phyloP scores from a whole-genome alignment of 805 yeast species.

The Wickerhamiella shivajii region DNA sequence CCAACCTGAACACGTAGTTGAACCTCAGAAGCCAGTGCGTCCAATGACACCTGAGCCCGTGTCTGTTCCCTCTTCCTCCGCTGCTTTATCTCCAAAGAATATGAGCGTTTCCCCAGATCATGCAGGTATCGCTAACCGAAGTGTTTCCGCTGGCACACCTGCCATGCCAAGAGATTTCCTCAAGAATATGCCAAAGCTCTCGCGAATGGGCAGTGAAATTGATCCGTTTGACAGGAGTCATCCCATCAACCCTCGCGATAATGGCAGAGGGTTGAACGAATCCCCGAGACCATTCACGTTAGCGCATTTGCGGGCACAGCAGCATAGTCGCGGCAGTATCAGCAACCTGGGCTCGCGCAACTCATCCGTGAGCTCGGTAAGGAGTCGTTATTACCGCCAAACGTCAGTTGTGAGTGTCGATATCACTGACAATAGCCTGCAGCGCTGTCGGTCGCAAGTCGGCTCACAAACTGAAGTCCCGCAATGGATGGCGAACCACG shows the following conservation, averaged over 20 bases:
- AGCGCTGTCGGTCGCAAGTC: constrained; percentile 7
- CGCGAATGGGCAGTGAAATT: neutral
- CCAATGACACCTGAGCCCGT: no score
- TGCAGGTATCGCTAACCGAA: no score
- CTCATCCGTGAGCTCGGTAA: constrained; percentile 9
- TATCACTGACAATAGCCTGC: constrained; percentile 12
- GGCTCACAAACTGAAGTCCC: constrained; percentile 2
- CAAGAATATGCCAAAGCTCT: constrained; percentile 1
- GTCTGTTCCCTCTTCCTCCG: no score
- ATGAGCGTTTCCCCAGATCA: no score
- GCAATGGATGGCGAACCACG: neutral
- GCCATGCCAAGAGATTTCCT: no score
- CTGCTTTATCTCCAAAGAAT: no score
- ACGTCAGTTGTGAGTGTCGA: constrained; percentile 18
- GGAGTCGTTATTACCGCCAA: constrained; percentile 18
- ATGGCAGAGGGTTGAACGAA: neutral
- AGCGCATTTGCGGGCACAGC: constrained; percentile 2
- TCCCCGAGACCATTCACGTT: constrained; percentile 2
- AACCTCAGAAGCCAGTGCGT: no score
- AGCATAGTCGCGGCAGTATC: constrained; percentile 5
- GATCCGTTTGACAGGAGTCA: constrained; percentile 4
- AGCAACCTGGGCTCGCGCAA: constrained; percentile 3
- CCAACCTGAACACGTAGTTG: no score
- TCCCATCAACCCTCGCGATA: neutral
- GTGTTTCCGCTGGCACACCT: no score